Conservation (phyloP, 441 rosid species). For the Arabidopsis lyrata region DNA sequence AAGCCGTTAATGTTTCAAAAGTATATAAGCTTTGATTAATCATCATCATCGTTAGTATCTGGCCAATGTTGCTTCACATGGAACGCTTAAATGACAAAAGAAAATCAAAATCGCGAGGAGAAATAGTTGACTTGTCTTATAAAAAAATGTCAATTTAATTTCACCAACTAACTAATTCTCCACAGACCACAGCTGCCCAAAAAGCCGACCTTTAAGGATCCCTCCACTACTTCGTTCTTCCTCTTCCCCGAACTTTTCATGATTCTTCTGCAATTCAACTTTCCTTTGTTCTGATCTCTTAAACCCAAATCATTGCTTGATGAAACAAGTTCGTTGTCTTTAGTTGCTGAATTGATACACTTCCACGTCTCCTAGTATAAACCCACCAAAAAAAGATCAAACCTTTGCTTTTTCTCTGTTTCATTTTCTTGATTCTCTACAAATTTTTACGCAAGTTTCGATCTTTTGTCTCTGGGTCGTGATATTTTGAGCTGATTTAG, state of each 20-base stretch:
- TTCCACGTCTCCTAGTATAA: neutral
- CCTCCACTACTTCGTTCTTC: neutral
- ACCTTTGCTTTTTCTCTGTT: neutral
- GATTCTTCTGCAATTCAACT: neutral
- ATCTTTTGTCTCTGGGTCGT: neutral
- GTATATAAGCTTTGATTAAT: too few relatives aligned
- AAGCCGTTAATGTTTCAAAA: too few relatives aligned
- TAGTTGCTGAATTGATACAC: neutral
- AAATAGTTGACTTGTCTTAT: neutral
- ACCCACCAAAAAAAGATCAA: neutral
- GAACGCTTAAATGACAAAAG: too few relatives aligned
- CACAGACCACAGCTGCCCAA: neutral
- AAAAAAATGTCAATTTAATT: neutral
- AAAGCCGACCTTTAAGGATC: neutral
- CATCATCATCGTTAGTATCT: too few relatives aligned
- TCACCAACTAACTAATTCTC: neutral
- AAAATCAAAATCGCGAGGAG: too few relatives aligned
- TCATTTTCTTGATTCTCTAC: neutral
- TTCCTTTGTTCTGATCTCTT: neutral
- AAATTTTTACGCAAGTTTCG: neutral
- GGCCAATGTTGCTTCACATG: too few relatives aligned
- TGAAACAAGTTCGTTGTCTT: neutral
- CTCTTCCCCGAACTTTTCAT: constrained; percentile 2
- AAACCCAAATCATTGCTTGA: neutral
- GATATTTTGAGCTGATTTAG: neutral